These are phyloP conservation scores for Anthostomella pinea DNA, from an alignment of 2,329 filamentous ascomycete genomes.

Conservation along the genomic window DNA sequence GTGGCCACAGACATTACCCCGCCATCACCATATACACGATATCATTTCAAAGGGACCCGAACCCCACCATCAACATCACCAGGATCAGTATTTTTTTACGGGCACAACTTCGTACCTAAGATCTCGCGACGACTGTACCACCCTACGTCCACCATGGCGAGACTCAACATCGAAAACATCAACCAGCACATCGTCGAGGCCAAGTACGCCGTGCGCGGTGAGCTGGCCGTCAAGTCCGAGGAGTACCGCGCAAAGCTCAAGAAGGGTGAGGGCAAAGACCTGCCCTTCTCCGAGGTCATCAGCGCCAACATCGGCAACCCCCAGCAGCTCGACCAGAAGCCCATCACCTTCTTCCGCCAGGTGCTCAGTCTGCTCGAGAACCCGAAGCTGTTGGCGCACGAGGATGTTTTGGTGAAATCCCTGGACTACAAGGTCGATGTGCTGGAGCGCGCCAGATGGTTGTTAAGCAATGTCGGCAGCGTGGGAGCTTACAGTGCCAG, in stretches of 20 bases:
- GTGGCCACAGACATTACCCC: too few relatives aligned
- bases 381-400: slow-evolving; percentile 76
- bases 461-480: slow-evolving; percentile 80
- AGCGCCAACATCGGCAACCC: slow-evolving; percentile 99
- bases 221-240: slow-evolving; percentile 91
- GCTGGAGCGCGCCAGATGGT: slow-evolving; percentile 74
- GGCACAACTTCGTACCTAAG: neutral
- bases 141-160: slow-evolving; percentile 28
- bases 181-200: slow-evolving; percentile 84
- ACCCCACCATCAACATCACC: slow-evolving; percentile 1
- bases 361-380: slow-evolving; percentile 92
- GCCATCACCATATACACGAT: neutral
- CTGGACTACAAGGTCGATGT: slow-evolving; percentile 91
- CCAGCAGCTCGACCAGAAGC: slow-evolving; percentile 98
- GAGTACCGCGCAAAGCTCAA: slow-evolving; percentile 75
- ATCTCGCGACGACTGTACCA: too few relatives aligned
- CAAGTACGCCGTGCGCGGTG: slow-evolving; percentile 94
- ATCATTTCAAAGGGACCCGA: neutral
- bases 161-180: slow-evolving; percentile 80
- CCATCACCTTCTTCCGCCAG: slow-evolving; percentile 98
- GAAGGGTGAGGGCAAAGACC: slow-evolving; percentile 51
- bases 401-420: slow-evolving; percentile 69
- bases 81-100: too few relatives aligned
- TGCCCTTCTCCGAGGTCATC: slow-evolving; percentile 90
- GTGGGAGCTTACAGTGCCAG: slow-evolving; percentile 97